Evolutionary conservation across 306 rosid species (phyloP).

Genomic region (Delonix regia): DNA sequence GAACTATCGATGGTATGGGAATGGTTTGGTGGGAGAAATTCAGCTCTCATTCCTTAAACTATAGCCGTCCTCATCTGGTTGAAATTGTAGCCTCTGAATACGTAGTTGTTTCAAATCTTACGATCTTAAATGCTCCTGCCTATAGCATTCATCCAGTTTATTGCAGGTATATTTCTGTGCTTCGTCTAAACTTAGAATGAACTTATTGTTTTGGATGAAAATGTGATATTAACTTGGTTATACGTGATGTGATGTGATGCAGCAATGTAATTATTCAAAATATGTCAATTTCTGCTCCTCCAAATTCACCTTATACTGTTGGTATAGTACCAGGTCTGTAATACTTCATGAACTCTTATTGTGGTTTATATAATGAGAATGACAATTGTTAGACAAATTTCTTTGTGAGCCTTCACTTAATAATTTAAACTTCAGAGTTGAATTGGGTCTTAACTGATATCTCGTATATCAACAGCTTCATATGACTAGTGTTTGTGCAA

Average conservation of each 20-base stretch:
- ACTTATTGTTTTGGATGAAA: conserved; percentile 2
- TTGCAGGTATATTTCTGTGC: conserved; percentile 66
- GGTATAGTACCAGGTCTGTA: conserved; percentile 91
- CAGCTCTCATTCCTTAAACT: conserved; percentile 66
- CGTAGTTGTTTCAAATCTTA: conserved; percentile 86
- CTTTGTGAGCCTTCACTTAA: background rate
- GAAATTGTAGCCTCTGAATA: conserved; percentile 65
- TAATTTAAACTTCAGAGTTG: background rate
- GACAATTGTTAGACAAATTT: background rate
- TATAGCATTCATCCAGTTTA: conserved; percentile 91
- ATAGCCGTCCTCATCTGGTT: conserved; percentile 91
- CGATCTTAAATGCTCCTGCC: conserved; percentile 89
- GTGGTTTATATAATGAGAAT: background rate
- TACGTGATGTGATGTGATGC: conserved; percentile 43
- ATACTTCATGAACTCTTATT: background rate
- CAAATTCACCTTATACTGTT: conserved; percentile 77
- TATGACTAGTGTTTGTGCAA: conserved; percentile 10
- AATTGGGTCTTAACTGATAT: too few relatives aligned
- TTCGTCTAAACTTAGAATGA: conserved; percentile 17
- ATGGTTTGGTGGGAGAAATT: conserved; percentile 92
- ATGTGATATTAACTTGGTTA: conserved; percentile 24
- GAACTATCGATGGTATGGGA: conserved; percentile 92
- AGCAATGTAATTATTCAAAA: conserved; percentile 83
- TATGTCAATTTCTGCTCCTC: conserved; percentile 73
- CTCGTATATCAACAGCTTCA: background rate